Conservation (phyloP, 345 rosid genomes). For the Theobroma cacao region DNA sequence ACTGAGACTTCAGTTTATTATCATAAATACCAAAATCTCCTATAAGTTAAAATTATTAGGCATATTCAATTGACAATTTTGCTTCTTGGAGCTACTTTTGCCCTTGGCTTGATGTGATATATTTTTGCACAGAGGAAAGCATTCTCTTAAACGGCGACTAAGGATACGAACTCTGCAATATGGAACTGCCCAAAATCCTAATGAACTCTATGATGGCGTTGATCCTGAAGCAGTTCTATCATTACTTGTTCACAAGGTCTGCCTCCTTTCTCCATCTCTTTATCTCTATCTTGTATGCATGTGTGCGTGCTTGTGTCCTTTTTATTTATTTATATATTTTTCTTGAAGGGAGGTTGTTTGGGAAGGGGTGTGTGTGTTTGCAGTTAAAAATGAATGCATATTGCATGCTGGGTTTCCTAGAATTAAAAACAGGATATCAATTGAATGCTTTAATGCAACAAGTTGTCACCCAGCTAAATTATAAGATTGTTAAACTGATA, state of each 20-base stretch:
- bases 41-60: neutral
- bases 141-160: constrained; percentile 73
- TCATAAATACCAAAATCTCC: neutral
- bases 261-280: constrained; percentile 8
- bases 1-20: neutral
- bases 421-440: no score
- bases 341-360: neutral
- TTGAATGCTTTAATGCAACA: no score
- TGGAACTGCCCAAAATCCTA: constrained; percentile 67
- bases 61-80: neutral
- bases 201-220: constrained; percentile 81
- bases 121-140: constrained; percentile 50
- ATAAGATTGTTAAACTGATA: no score
- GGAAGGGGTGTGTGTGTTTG: neutral
- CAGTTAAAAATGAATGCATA: no score
- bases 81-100: neutral
- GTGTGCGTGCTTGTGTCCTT: neutral
- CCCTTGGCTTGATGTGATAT: constrained; percentile 19
- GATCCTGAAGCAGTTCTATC: constrained; percentile 85
- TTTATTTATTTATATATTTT: neutral
- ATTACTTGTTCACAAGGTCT: constrained; percentile 90
- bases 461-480: no score
- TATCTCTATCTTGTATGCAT: neutral
- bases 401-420: no score
- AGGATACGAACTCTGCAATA: constrained; percentile 88